Evolutionary conservation across 2,329 filamentous ascomycete genomes (phyloP), one percentile per base, ranked within the genome.

Genomic region (Periconia sp.): DNA sequence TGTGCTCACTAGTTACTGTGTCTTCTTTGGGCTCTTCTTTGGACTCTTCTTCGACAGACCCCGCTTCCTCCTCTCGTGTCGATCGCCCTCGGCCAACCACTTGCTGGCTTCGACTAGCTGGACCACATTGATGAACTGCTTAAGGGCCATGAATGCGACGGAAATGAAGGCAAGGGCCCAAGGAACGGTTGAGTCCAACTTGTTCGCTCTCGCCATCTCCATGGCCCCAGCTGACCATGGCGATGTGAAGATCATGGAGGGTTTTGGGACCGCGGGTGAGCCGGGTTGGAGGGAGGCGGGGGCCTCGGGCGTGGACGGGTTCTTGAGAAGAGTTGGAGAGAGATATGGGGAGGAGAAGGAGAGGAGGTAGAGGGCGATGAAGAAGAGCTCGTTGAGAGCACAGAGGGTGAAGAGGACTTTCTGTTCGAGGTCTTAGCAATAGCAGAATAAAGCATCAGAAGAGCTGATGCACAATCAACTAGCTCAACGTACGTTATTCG

Each of bases 351-450:
- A 95, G 45, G 89, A 95, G 79, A 99, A 99, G 61, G 92, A 96
- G 46, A 99, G 86, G 40, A 99, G 87, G 76, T 99, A 99, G 50
- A 99, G 84, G 21, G 90, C 92, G 67, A 99, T 96, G 80, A 99
- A 99, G 81, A 96, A 99, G 54, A 92, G 75, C 74, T 99, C 94
- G 72, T 99, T 99, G 56, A 95, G 75, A 44, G 84, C 80, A 78
- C 94, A 99, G 73, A 90, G 89, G 50, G 89, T 73, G 76, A 99
- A 99, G 29, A 99, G 81, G 32, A 99, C 92, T 40, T 79, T 87
- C 92, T 96, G 57, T 36, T 31, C 12, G 29, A 19, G 21, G 11
- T 43, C 48, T 65, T 36, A 62, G 57, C 28, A 21, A n/a, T n/a
- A n/a, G n/a, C n/a, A n/a, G n/a, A n/a, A n/a, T n/a, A n/a, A n/a